Base-by-base conservation (phyloP, 164 flowering plant genomes). In the Sextonia rubra region DNA sequence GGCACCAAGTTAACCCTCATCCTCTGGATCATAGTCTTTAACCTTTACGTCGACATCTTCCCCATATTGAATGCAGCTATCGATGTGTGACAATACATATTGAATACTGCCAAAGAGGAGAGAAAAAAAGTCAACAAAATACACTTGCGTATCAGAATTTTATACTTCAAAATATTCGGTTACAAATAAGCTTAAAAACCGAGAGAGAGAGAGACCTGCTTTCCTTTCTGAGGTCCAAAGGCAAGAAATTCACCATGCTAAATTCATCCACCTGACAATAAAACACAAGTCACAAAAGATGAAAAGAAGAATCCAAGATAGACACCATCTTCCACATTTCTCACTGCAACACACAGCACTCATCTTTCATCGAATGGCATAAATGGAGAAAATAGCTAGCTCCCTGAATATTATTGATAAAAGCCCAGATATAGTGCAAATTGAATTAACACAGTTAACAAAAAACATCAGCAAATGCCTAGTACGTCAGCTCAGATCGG, bases 31-130 rank as follows among this genome's bases (percentile, higher is more conserved):
- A 60, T 89, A 90, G 78, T 95, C 99, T 80, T 79, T 89, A n/a
- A 95, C 75, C 82, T 93, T 95, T 80, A 93, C 99, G 78, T 95
- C 99, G 22, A 94, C 94, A 80, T 95, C 92, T 87, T 95, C 99
- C 11, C 98, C 99, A 66, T 77, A 91, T 80, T 95, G 98, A 75
- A 95, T 93, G 82, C 85, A 80, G 77, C 48, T 76, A 84, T 93
- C 98, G 37, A 93, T 95, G 75, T 88, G 88, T 24, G 90, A 79
- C 77, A 91, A 68, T 9, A 93, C 72, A 70, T 92, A 87, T 49
- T 78, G 83, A 63, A 95, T 90, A 64, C 99, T 95, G 94, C 74
- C 80, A 47, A 72, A 37, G 44, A 37, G 44, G 11, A 37, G 29
- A 6, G 5, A 4, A 63, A 29, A 60, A 47, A 26, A 49, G 1